A percentile compares a stretch with the other conserved stretches of the same genome.
Evolutionary conservation across 768 basidiomycete species (phyloP).

Genomic region (Pisolithus tinctorius): DNA sequence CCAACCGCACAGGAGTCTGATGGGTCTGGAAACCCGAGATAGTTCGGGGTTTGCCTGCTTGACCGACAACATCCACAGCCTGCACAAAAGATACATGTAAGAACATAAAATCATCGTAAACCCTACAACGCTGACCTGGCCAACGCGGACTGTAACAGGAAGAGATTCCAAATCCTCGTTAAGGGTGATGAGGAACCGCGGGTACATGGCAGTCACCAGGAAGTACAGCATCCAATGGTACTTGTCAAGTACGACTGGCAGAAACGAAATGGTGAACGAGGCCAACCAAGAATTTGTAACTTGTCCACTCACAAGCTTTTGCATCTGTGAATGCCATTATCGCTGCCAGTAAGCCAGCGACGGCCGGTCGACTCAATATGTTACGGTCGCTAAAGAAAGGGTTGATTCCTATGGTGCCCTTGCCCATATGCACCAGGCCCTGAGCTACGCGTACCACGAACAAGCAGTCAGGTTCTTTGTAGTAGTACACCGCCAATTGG

Average conservation of each 20-base stretch:
- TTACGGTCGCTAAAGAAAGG: constrained; percentile 93
- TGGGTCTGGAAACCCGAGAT: constrained; percentile 99
- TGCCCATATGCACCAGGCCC: constrained; percentile 98
- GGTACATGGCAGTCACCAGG: constrained; percentile 94
- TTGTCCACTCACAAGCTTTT: constrained; percentile 69
- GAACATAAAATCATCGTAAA: background rate
- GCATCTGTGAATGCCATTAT: constrained; percentile 91
- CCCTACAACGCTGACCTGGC: constrained; percentile 50
- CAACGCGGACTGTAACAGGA: constrained; percentile 92
- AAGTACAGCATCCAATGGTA: constrained; percentile 99
- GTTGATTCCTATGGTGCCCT: constrained; percentile 94
- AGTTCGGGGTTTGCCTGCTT: constrained; percentile 94
- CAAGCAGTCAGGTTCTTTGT: constrained; percentile 93
- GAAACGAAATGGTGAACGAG: background rate
- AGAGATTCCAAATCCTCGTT: constrained; percentile 83
- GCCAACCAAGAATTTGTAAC: background rate
- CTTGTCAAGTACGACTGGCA: constrained; percentile 82
- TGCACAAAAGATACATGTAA: constrained; percentile 25
- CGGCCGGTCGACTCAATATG: constrained; percentile 82
- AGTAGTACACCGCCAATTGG: constrained; percentile 95
- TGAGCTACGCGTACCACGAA: constrained; percentile 96
- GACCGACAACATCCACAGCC: constrained; percentile 96
- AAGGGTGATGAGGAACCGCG: constrained; percentile 95
- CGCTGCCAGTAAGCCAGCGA: constrained; percentile 85
- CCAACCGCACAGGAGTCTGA: constrained; percentile 91